These are phyloP conservation scores for Leccinum fibrillosum DNA, from an alignment of 768 basidiomycete genomes.

Conservation along the genomic window DNA sequence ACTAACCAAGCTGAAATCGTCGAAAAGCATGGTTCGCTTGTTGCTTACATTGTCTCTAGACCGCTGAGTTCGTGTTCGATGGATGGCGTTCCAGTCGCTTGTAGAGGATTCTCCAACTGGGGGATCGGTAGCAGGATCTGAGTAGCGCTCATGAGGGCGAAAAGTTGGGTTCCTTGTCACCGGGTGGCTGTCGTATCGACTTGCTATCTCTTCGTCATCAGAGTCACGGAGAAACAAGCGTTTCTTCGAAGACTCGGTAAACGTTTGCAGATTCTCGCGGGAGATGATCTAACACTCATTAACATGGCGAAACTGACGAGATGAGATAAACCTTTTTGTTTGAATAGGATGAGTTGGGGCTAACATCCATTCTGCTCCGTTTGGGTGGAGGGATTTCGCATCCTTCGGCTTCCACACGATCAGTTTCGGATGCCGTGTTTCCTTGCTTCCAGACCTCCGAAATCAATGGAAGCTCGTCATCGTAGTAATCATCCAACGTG, in stretches of 20 bases:
- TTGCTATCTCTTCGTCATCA: conserved; percentile 10
- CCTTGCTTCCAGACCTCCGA: conserved; percentile 33
- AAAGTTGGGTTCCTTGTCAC: background rate
- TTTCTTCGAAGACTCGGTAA: background rate
- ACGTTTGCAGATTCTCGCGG: background rate
- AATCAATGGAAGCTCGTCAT: conserved; percentile 32
- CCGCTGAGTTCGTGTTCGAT: conserved; percentile 4
- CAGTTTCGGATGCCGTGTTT: conserved; percentile 29
- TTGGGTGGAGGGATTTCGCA: conserved; percentile 16
- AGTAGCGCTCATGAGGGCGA: conserved; percentile 29
- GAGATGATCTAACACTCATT: conserved; percentile 5
- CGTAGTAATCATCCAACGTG: conserved; percentile 31
- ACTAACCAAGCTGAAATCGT: background rate
- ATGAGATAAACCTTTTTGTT: conserved; percentile 15
- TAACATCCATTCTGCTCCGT: conserved; percentile 8
- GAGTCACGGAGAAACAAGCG: conserved; percentile 21
- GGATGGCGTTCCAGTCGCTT: conserved; percentile 2
- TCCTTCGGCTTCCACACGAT: conserved; percentile 36
- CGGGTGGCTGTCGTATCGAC: background rate
- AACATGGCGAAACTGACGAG: conserved; percentile 6
- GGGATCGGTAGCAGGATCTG: conserved; percentile 25
- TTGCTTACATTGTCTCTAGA: conserved; percentile 8
- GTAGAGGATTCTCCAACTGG: background rate
- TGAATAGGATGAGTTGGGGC: background rate
- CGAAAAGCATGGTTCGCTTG: background rate